Evolutionary conservation across 2,329 filamentous ascomycete species (phyloP), one percentile per base, ranked within the genome.

Genomic region (Epichloe brachyelytri): DNA sequence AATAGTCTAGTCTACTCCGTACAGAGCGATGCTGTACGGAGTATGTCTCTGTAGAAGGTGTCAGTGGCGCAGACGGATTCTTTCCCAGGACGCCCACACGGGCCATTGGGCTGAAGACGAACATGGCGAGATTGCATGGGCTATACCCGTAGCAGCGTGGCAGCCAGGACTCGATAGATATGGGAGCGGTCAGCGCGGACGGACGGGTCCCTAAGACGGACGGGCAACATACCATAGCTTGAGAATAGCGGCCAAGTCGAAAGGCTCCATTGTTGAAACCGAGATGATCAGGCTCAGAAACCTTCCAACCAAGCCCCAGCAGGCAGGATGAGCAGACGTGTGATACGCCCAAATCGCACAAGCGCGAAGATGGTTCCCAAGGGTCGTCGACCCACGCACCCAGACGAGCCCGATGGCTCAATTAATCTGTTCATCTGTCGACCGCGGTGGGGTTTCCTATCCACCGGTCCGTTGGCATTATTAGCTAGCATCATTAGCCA

Each of bases 351-450:
- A 26, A 36, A 41, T 22, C 46, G 54, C 48, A 50, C 44, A 55
- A 54, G 52, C 52, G 55, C 52, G 53, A 51, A 44, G 56, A 45
- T 33, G 39, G 48, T 45, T 55, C 49, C 52, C 55, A 58, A 52
- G 30, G 30, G 30, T 30, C 30, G 30, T 30, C 1, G 26, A 10
- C 26, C 26, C 26, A 30, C 26, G 26, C 26, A 30, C 26, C 26
- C 26, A 30, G 8, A 8, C 26, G 26, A 26, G 26, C 26, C 26
- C 26, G 26, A 26, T 26, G 26, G 26, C 26, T 30, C 7, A 30
- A 30, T 30, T 10, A 8, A 26, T 30, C 26, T 30, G 26, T 30
- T 4, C 1, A 30, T 30, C 3, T 30, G 30, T 30, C 30, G 30
- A 30, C 30, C 30, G 30, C 30, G 30, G 30, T 8, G 30, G 37